Conservation (phyloP, 345 rosid genomes). For the Populus simonii region DNA sequence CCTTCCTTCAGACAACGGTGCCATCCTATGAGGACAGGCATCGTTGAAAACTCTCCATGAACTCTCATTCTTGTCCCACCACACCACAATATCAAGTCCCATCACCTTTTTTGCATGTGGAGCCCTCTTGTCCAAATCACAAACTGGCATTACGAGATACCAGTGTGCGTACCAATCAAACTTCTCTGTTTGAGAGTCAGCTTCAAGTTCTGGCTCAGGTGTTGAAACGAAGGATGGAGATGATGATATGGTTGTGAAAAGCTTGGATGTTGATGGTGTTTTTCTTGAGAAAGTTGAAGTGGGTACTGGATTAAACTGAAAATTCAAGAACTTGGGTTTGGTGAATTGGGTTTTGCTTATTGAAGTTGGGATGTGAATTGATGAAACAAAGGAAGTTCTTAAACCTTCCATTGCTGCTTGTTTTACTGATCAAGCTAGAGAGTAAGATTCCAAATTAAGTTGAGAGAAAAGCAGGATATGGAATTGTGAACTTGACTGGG, state of each 20-base stretch:
- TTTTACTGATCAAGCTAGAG: not conserved
- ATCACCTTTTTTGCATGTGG: slow-evolving; percentile 68
- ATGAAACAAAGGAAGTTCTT: slow-evolving; percentile 24
- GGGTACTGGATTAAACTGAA: slow-evolving; percentile 6
- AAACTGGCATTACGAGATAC: slow-evolving; percentile 73
- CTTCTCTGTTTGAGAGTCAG: slow-evolving; percentile 24
- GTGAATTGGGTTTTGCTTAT: slow-evolving; percentile 17
- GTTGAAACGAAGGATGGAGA: slow-evolving; percentile 21
- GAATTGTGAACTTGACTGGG: not conserved
- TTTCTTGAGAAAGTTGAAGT: slow-evolving; percentile 7
- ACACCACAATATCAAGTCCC: slow-evolving; percentile 74
- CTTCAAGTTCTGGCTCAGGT: slow-evolving; percentile 23
- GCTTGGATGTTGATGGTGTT: slow-evolving; percentile 17
- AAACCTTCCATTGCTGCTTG: slow-evolving; percentile 41
- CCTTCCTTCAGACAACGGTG: slow-evolving; percentile 66
- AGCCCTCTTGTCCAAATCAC: slow-evolving; percentile 68
- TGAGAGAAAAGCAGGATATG: no score
- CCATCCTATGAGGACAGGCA: slow-evolving; percentile 38
- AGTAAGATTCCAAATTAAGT: slow-evolving; percentile 6
- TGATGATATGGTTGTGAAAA: slow-evolving; percentile 37
- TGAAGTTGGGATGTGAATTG: slow-evolving; percentile 18
- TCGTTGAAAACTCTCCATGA: slow-evolving; percentile 38
- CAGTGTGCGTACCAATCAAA: slow-evolving; percentile 72
- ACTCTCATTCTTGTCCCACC: slow-evolving; percentile 76
- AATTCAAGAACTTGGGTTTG: slow-evolving; percentile 18